Percentiles rank a stretch among this genome's conserved stretches.
Evolutionary conservation across 2,329 filamentous ascomycete species (phyloP).

Genomic region (Stromatinia cepivora): DNA sequence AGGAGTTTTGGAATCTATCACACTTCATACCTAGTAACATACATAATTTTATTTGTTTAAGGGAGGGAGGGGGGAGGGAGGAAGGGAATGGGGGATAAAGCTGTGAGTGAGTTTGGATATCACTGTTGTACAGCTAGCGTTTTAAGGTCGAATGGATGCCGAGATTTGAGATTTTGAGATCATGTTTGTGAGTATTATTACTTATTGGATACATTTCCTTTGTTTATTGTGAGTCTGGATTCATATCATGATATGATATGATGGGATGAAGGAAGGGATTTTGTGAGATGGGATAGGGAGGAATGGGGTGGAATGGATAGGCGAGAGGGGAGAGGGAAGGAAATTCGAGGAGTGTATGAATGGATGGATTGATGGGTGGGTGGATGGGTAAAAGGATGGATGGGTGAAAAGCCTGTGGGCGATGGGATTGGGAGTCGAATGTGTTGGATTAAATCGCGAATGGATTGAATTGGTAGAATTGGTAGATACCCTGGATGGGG

Average conservation of each 20-base stretch:
- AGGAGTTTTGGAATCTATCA: constrained; percentile 3
- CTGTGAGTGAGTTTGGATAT: constrained; percentile 1
- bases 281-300: neutral
- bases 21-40: neutral
- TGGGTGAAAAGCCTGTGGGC: too few relatives aligned
- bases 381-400: too few relatives aligned
- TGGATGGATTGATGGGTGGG: neutral
- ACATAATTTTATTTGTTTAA: constrained; percentile 25
- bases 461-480: neutral
- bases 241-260: neutral
- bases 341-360: neutral
- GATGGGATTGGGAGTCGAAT: neutral
- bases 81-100: neutral
- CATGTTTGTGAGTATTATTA: neutral
- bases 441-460: neutral
- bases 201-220: neutral
- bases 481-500: neutral
- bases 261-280: neutral
- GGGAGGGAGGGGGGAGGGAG: neutral
- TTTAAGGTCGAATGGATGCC: neutral
- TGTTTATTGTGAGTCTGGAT: neutral
- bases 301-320: neutral
- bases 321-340: neutral
- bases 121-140: constrained; percentile 20
- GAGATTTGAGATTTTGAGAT: neutral